phyloP scores from a whole-genome alignment of 129 eudicot genomes.

The Escallonia rubra region DNA sequence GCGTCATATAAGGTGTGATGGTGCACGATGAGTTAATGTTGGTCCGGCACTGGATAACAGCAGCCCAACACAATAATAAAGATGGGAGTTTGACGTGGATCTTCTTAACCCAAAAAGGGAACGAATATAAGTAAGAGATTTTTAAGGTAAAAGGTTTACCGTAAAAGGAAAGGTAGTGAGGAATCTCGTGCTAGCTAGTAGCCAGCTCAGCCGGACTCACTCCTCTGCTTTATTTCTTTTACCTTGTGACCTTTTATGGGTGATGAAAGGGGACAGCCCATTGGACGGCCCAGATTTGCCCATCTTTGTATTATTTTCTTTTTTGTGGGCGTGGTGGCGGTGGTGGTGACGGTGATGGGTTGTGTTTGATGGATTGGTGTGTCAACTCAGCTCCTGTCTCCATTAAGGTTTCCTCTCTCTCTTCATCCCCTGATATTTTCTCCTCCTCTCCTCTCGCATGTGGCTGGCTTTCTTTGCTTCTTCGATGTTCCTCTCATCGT shows the following conservation, averaged over 20 bases:
- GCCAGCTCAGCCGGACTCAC: not conserved
- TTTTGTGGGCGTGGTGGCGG: not conserved
- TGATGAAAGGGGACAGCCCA: not conserved
- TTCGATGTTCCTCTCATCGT: no score
- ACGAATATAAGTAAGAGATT: not conserved
- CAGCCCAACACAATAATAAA: not conserved
- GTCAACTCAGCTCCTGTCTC: slow-evolving; percentile 6
- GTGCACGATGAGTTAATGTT: not conserved
- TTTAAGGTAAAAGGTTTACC: slow-evolving; percentile 8
- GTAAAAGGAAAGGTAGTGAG: not conserved
- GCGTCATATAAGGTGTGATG: not conserved
- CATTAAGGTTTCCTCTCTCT: slow-evolving; percentile 15
- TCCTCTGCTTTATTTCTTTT: not conserved
- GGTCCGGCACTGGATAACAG: not conserved
- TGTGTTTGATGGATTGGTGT: not conserved
- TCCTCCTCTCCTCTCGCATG: not conserved
- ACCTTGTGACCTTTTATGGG: not conserved
- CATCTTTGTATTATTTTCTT: not conserved
- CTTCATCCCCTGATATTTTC: not conserved
- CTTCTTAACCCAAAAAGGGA: not conserved
- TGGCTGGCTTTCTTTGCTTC: not conserved
- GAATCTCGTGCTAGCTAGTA: not conserved
- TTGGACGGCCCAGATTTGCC: slow-evolving; percentile 24
- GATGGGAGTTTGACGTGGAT: not conserved
- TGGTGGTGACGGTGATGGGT: slow-evolving; percentile 10